Percentiles rank a stretch among this genome's conserved stretches.
phyloP scores from a whole-genome alignment of 192 early-diverging fungal genomes.

The Coemansia sp. region DNA sequence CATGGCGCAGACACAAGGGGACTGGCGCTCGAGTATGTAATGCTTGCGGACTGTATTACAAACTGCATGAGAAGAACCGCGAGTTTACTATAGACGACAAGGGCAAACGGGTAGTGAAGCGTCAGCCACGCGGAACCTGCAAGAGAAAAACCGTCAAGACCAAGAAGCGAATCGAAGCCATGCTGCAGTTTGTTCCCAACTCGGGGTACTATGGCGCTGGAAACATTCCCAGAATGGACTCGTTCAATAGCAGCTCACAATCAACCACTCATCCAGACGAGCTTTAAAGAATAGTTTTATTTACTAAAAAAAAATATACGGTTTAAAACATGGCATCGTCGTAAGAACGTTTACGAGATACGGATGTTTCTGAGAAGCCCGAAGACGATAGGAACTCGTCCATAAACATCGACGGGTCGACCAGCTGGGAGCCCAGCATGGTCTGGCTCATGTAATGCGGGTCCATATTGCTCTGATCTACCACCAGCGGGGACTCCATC shows the following conservation, averaged over 20 bases:
- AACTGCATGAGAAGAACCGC: slow-evolving; percentile 17
- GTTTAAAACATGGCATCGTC: slow-evolving; percentile 35
- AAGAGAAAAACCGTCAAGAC: not conserved
- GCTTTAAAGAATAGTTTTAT: not conserved
- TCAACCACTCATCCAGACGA: too few species aligned
- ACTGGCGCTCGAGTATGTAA: slow-evolving; percentile 20
- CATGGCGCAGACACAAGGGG: slow-evolving; percentile 19
- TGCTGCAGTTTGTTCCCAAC: too few species aligned
- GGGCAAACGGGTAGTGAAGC: slow-evolving; percentile 16
- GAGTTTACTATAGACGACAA: slow-evolving; percentile 6
- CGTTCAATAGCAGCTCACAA: too few species aligned
- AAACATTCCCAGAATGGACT: too few species aligned
- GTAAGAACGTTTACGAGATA: slow-evolving; percentile 43
- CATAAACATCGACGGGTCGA: slow-evolving; percentile 45
- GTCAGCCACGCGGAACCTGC: slow-evolving; percentile 17
- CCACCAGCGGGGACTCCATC: slow-evolving; percentile 35
- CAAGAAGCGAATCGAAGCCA: too few species aligned
- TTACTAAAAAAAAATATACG: not conserved
- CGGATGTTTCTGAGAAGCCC: slow-evolving; percentile 14
- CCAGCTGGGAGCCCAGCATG: slow-evolving; percentile 25
- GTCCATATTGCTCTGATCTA: slow-evolving; percentile 35
- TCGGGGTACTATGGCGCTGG: too few species aligned
- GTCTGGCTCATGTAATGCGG: slow-evolving; percentile 18
- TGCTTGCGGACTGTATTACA: slow-evolving; percentile 31
- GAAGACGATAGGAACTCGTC: slow-evolving; percentile 45